Conservation (phyloP, 768 basidiomycete genomes). For the Suillus tomentosus region DNA sequence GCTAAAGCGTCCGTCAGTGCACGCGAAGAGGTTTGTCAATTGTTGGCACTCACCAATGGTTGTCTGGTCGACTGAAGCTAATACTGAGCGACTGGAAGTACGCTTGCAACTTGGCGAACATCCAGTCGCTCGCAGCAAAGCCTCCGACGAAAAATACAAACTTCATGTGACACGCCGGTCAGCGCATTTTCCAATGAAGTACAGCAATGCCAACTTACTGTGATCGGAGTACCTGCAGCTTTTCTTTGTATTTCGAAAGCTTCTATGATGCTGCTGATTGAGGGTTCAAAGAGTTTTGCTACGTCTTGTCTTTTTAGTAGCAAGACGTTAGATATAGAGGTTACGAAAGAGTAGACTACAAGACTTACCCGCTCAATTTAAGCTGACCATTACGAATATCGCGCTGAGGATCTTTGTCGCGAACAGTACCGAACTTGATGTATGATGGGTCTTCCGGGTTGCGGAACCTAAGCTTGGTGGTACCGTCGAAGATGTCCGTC, state of each 20-base stretch:
- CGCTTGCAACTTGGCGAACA: slow-evolving; percentile 44
- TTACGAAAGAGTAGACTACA: not conserved
- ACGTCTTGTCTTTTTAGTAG: slow-evolving; percentile 36
- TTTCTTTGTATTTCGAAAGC: slow-evolving; percentile 37
- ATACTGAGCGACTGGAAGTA: slow-evolving; percentile 41
- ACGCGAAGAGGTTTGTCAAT: not conserved
- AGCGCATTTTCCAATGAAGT: not conserved
- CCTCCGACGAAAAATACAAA: slow-evolving; percentile 55
- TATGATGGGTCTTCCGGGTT: slow-evolving; percentile 39
- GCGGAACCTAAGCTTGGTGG: slow-evolving; percentile 47
- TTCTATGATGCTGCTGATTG: slow-evolving; percentile 38
- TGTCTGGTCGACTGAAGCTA: slow-evolving; percentile 51
- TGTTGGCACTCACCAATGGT: slow-evolving; percentile 47
- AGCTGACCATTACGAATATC: slow-evolving; percentile 44
- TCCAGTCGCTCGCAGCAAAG: slow-evolving; percentile 52
- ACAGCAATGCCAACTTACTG: slow-evolving; percentile 25
- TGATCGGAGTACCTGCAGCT: slow-evolving; percentile 33
- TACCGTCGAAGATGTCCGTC: slow-evolving; percentile 40
- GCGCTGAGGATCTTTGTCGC: slow-evolving; percentile 39
- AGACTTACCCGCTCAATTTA: slow-evolving; percentile 37
- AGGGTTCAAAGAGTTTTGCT: slow-evolving; percentile 45
- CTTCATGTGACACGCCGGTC: slow-evolving; percentile 15
- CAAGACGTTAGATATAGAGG: not conserved
- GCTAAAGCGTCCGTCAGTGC: slow-evolving; percentile 28
- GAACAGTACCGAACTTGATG: slow-evolving; percentile 42